These are phyloP conservation scores for Aspergillus glaucus DNA, from an alignment of 2,329 filamentous ascomycete genomes.

Conservation along the genomic window DNA sequence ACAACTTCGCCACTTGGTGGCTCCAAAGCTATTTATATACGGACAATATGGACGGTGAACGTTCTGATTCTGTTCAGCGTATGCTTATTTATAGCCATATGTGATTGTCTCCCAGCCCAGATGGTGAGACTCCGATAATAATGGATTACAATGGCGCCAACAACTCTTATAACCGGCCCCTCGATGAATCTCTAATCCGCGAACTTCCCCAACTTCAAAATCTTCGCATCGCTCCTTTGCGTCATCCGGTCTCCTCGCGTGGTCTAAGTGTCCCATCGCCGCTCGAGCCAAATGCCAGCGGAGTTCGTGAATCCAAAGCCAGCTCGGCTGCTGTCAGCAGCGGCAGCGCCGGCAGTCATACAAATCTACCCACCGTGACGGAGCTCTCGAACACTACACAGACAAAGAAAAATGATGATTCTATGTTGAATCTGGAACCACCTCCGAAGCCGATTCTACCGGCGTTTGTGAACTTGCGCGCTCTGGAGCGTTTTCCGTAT, in stretches of 20 bases:
- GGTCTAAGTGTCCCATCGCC: conserved; percentile 37
- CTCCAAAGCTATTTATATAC: conserved; percentile 1
- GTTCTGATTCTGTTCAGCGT: not conserved
- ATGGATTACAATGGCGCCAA: conserved; percentile 25
- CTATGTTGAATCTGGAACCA: conserved; percentile 28
- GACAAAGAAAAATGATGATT: conserved; percentile 32
- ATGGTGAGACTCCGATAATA: conserved; percentile 12
- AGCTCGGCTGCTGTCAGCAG: conserved; percentile 22
- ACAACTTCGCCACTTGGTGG: not conserved
- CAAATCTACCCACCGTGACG: conserved; percentile 29
- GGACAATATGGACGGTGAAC: conserved; percentile 1
- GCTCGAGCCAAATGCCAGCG: conserved; percentile 39
- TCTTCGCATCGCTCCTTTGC: conserved; percentile 43
- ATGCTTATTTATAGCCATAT: conserved; percentile 5
- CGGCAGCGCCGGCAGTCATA: conserved; percentile 23
- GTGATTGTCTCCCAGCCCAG: conserved; percentile 6
- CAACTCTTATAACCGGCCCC: conserved; percentile 21
- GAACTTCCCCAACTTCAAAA: conserved; percentile 37
- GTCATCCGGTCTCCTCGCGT: conserved; percentile 39
- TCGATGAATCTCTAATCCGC: conserved; percentile 36
- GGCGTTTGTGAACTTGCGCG: conserved; percentile 43
- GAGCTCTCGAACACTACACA: conserved; percentile 30
- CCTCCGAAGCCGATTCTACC: conserved; percentile 38
- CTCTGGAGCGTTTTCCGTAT: conserved; percentile 39
- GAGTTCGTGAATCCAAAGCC: conserved; percentile 23